Evolutionary conservation across 2,329 filamentous ascomycete genomes (phyloP), one percentile per base, ranked within the genome.

Genomic region (Paramyrothecium sp.): DNA sequence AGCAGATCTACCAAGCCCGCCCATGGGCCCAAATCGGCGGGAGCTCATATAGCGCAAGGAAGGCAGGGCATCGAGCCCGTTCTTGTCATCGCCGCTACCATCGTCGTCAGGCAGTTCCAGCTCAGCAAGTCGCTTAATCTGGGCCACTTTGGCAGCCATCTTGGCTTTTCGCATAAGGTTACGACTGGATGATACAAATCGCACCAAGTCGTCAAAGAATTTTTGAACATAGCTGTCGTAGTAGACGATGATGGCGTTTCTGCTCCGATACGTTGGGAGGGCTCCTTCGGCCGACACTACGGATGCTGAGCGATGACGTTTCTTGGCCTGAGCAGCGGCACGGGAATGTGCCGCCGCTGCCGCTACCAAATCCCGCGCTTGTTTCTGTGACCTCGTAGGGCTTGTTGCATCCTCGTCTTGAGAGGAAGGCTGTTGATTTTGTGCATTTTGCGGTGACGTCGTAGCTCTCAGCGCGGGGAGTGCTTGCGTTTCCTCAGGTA

Each of bases 151-250:
- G 56, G 88, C 87, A 54, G 90, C 89, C 89, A 92, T 91, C 75
- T 91, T 95, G 54, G 89, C 91, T 73, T 94, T 96, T 52, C 93
- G 88, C 71, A 97, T 88, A 62, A 91, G 80, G 73, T 96, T 96
- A 57, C 93, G 82, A 53, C 89, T 90, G 1, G 86, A 85, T 5
- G 90, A 91, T 38, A 97, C 87, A 56, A 90, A 89, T 60, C 91
- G 88, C 56, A 97, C 92, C 53, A 97, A 77, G 56, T 89, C 82
- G 65, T 96, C 92, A 62, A 97, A 92, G 44, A 89, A 86, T 53
- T 86, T 86, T 69, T 97, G 92, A 3, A 96, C 88, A 60, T 91
- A 88, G 63, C 89, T 91, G 69, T 97, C 93, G 70, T 97, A 97
- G 73, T 92, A 93, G n/a, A 97, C 90, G 46, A 95, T 88, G 46